Base-by-base conservation (phyloP, 805 yeast species). In the Metschnikowia reukaufii region DNA sequence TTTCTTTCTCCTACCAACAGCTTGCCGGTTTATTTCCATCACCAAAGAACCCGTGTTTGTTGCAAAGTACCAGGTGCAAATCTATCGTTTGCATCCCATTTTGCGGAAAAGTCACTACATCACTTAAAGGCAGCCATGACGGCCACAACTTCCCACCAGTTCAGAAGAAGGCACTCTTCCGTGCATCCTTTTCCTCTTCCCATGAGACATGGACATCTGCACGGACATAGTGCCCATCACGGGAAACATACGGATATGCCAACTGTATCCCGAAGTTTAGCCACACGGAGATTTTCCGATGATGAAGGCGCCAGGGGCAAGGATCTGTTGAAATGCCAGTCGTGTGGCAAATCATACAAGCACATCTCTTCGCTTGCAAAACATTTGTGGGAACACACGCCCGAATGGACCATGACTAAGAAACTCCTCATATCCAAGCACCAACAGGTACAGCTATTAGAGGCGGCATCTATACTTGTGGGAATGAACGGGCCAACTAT, bases 371-470 rank as follows among this genome's bases (percentile, higher is more conserved):
- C 91, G n/a, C 74, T 88, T 49, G 94, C 95, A 2, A 88, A 88
- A 64, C 96, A 88, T 67, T 67, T 88, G 33, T 88, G 96, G 96
- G 96, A 88, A 61, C 96, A 88, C 64, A 88, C 96, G 0, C 96
- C 96, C 0, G 96, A 89, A 62, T 88, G 96, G 96, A 86, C 82
- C 58, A 84, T 84, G 63, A 89, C 96, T 3, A 84, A 87, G 55
- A 86, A 86, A 62, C 70, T 88, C 44, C 71, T 85, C 31, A 87
- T 89, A 31, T 83, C 88, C n/a, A 87, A 87, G 64, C 95, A 87
- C 66, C 95, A 87, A 65, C 95, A 87, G 63, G 95, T 88, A 13
- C 95, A 87, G 66, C 72, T 87, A 32, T 72, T 87, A 42, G 95
- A 83, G 60, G 88, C 88, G 25, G 89, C 88, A 4, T 79, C 86